Evolutionary conservation across 768 basidiomycete species (phyloP).

Genomic region (Suillus weaverae): DNA sequence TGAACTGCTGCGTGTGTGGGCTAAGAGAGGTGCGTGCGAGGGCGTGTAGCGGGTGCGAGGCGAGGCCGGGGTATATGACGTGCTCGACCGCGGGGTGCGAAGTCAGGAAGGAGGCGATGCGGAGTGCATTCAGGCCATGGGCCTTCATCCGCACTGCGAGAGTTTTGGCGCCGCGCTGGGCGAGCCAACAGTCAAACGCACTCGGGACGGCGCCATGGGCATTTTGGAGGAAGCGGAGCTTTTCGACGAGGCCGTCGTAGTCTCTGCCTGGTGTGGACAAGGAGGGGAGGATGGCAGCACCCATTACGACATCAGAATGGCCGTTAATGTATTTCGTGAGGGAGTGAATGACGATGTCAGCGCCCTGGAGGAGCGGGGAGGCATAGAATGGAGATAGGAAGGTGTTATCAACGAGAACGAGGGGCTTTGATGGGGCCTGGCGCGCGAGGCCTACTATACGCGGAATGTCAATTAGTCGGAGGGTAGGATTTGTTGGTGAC

Average conservation of each 20-base stretch:
- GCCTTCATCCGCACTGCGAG: conserved; percentile 84
- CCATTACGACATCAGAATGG: conserved; percentile 92
- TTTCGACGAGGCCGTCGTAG: conserved; percentile 46
- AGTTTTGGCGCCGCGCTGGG: conserved; percentile 89
- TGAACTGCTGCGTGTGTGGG: conserved; percentile 67
- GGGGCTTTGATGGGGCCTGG: conserved; percentile 61
- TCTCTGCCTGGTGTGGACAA: conserved; percentile 19
- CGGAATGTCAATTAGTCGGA: conserved; percentile 80
- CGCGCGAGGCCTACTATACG: conserved; percentile 67
- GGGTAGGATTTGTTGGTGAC: conserved; percentile 91
- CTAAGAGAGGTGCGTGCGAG: conserved; percentile 64
- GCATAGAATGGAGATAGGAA: conserved; percentile 92
- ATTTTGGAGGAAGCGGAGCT: conserved; percentile 87
- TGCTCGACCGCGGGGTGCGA: conserved; percentile 61
- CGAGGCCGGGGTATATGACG: conserved; percentile 86
- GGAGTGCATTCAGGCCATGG: conserved; percentile 82
- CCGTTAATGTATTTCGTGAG: conserved; percentile 93
- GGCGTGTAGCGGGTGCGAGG: conserved; percentile 61
- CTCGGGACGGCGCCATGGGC: conserved; percentile 84
- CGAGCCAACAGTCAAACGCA: conserved; percentile 87
- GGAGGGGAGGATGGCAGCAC: conserved; percentile 70
- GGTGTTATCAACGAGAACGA: conserved; percentile 92
- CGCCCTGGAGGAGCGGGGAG: conserved; percentile 81
- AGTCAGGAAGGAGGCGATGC: conserved; percentile 64
- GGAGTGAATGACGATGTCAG: conserved; percentile 83